A percentile compares a stretch with the other conserved stretches of the same genome.
Evolutionary conservation across 441 rosid species (phyloP).

Genomic region (Metrosideros polymorpha): DNA sequence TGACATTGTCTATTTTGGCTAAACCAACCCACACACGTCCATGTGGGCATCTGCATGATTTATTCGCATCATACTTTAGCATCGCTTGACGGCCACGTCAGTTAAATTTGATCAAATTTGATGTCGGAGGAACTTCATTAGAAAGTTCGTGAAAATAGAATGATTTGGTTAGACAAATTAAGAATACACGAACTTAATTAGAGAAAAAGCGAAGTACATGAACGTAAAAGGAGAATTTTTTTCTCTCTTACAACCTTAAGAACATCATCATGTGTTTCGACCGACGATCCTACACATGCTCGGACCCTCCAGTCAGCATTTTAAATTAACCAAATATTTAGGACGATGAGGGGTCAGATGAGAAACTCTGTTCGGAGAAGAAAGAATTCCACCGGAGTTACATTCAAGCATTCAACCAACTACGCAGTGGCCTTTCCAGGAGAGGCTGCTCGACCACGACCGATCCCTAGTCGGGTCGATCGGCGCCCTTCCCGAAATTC

Average conservation of each 20-base stretch:
- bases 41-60: neutral
- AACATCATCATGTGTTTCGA: neutral
- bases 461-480: neutral
- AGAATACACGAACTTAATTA: neutral
- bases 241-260: neutral
- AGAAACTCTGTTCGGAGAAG: neutral
- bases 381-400: neutral
- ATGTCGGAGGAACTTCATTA: neutral
- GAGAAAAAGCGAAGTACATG: neutral
- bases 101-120: neutral
- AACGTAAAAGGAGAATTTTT: neutral
- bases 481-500: neutral
- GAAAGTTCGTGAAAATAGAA: neutral
- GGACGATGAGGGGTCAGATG: neutral
- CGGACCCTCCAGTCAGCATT: neutral
- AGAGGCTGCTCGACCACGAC: neutral
- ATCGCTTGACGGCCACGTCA: too few species aligned
- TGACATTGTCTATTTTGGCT: too few species aligned
- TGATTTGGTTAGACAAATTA: neutral
- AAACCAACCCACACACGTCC: fast-evolving
- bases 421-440: neutral
- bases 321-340: neutral
- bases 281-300: neutral
- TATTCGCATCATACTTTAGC: neutral
- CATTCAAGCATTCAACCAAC: neutral